phyloP scores from a whole-genome alignment of 2,329 filamentous ascomycete species.

The Fusarium foetens region DNA sequence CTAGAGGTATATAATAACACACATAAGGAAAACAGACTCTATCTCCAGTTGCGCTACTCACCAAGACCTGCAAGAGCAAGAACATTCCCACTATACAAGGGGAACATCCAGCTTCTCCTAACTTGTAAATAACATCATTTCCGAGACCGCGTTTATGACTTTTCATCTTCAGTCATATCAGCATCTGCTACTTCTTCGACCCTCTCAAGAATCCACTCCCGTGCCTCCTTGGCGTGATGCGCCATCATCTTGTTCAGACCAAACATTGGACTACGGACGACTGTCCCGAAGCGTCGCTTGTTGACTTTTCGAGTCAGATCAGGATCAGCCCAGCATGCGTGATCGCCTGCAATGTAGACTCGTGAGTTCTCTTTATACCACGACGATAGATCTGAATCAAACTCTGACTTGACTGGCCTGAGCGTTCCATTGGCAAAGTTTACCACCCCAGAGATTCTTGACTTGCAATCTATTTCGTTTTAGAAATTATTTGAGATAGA shows the following conservation, averaged over 20 bases:
- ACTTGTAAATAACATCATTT: background rate
- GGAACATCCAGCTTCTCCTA: background rate
- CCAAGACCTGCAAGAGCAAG: background rate
- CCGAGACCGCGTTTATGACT: conserved; percentile 36
- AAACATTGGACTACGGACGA: conserved; percentile 60
- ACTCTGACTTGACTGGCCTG: conserved; percentile 81
- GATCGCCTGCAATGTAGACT: conserved; percentile 79
- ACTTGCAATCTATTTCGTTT: conserved; percentile 66
- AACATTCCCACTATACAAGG: background rate
- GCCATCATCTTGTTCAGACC: conserved; percentile 68
- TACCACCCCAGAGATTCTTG: conserved; percentile 75
- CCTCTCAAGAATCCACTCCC: conserved; percentile 61
- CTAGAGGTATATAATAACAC: conserved; percentile 12
- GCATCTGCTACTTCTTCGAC: conserved; percentile 49
- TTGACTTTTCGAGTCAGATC: conserved; percentile 68
- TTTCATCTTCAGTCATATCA: conserved; percentile 63
- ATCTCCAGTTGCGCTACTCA: background rate
- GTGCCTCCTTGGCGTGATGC: conserved; percentile 62
- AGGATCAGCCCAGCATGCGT: conserved; percentile 78
- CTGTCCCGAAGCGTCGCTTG: conserved; percentile 69
- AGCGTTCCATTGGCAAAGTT: conserved; percentile 84
- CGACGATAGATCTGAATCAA: conserved; percentile 73
- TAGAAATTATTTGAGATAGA: conserved; percentile 5
- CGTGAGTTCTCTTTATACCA: conserved; percentile 89
- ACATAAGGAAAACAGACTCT: conserved; percentile 1